These are phyloP conservation scores for Arthroderma sp. DNA, from an alignment of 2,329 filamentous ascomycete genomes.

Conservation along the genomic window DNA sequence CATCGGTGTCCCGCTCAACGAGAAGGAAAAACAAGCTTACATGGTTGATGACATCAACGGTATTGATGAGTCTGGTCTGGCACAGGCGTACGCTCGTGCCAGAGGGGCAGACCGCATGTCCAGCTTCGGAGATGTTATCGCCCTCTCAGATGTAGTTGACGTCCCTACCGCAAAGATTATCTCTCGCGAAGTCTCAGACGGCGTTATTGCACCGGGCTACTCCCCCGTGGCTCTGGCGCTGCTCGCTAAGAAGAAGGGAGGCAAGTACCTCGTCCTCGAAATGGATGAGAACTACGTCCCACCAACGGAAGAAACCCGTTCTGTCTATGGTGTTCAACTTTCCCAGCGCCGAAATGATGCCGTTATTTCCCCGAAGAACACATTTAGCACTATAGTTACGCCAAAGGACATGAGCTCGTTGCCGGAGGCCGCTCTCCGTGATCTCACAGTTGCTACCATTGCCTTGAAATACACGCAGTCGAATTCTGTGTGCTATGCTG, in stretches of 20 bases:
- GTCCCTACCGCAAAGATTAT: slow-evolving; percentile 93
- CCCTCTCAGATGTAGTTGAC: slow-evolving; percentile 81
- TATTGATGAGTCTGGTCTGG: slow-evolving; percentile 71
- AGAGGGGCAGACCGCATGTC: slow-evolving; percentile 97
- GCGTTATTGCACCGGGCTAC: slow-evolving; percentile 85
- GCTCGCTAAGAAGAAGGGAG: slow-evolving; percentile 94
- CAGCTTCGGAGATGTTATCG: slow-evolving; percentile 94
- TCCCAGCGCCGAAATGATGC: slow-evolving; percentile 89
- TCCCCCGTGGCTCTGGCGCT: slow-evolving; percentile 76
- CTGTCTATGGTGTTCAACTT: slow-evolving; percentile 79
- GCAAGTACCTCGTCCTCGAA: slow-evolving; percentile 89
- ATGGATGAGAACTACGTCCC: slow-evolving; percentile 84
- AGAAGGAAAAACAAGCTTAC: slow-evolving; percentile 91
- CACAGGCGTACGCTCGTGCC: slow-evolving; percentile 90
- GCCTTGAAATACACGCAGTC: slow-evolving; percentile 98
- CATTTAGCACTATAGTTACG: slow-evolving; percentile 74
- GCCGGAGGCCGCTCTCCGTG: slow-evolving; percentile 69
- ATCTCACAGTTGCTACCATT: slow-evolving; percentile 90
- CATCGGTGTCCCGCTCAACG: slow-evolving; percentile 74
- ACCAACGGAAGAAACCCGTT: slow-evolving; percentile 61
- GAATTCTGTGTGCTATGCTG: slow-evolving; percentile 96
- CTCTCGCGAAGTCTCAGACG: slow-evolving; percentile 93
- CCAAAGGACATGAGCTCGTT: slow-evolving; percentile 66
- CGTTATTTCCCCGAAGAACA: slow-evolving; percentile 64
- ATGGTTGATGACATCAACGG: slow-evolving; percentile 94